Evolutionary conservation across 495 filamentous ascomycete genomes (phyloP).

Genomic region (Bryoglossum gracile): DNA sequence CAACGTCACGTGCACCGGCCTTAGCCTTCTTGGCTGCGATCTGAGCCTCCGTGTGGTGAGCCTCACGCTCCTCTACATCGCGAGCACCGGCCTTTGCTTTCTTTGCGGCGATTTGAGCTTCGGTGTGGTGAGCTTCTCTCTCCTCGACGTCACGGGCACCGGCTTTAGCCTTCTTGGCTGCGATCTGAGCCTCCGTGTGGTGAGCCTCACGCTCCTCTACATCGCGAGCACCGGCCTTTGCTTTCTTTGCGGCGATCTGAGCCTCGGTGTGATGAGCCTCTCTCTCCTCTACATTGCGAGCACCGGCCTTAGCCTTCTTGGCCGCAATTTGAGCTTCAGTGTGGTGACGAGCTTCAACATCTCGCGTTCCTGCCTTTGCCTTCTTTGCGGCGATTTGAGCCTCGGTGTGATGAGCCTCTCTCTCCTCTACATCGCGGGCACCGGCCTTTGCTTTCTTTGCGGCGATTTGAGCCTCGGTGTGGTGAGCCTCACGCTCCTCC

Average conservation of each 20-base stretch:
- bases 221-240: slow-evolving; percentile 13
- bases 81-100: slow-evolving; percentile 17
- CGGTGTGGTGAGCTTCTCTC: slow-evolving; percentile 24
- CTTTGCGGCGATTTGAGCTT: slow-evolving; percentile 13
- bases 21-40: slow-evolving; percentile 12
- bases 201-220: slow-evolving; percentile 22
- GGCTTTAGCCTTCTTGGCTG: slow-evolving; percentile 10
- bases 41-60: slow-evolving; percentile 14
- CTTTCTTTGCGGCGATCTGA: slow-evolving; percentile 23
- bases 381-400: slow-evolving; percentile 17
- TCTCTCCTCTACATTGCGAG: slow-evolving; percentile 5
- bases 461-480: slow-evolving; percentile 24
- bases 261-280: slow-evolving; percentile 24
- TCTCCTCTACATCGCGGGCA: slow-evolving; percentile 8
- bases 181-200: slow-evolving; percentile 20
- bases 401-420: slow-evolving; percentile 18
- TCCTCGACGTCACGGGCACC: slow-evolving; percentile 13
- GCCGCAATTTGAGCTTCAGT: slow-evolving; percentile 12
- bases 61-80: slow-evolving; percentile 7
- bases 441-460: slow-evolving; percentile 9
- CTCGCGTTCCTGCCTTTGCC: slow-evolving; percentile 7
- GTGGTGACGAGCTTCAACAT: slow-evolving; percentile 15
- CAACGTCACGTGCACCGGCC: slow-evolving; percentile 3
- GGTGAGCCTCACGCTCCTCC: slow-evolving; percentile 25
- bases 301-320: slow-evolving; percentile 4